These are phyloP conservation scores for Ustilago nuda DNA, from an alignment of 1,284 basidiomycete genomes.

Conservation along the genomic window DNA sequence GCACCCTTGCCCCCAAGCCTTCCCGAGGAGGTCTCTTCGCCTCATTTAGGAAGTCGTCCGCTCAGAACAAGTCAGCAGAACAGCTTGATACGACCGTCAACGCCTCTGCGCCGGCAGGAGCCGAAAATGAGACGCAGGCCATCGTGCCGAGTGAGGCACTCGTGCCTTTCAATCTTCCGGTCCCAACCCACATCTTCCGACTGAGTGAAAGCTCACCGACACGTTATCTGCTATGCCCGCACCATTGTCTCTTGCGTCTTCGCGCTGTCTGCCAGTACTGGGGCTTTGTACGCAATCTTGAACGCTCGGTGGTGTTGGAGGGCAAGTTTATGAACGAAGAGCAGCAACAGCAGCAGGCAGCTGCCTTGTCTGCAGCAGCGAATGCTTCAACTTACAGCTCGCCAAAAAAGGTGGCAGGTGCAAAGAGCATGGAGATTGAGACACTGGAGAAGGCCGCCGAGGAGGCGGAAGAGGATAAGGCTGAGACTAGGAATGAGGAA, in stretches of 20 bases:
- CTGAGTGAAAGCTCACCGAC: constrained; percentile 57
- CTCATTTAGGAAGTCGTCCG: constrained; percentile 40
- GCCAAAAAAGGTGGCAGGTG: constrained; percentile 15
- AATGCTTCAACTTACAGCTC: constrained; percentile 25
- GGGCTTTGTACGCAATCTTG: constrained; percentile 65
- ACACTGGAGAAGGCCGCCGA: constrained; percentile 39
- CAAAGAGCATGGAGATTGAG: constrained; percentile 31
- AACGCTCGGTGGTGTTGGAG: constrained; percentile 65
- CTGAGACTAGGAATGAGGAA: background rate
- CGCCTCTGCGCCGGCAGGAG: background rate
- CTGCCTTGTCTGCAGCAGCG: constrained; percentile 3
- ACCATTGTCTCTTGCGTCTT: constrained; percentile 63
- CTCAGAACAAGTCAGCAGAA: constrained; percentile 21
- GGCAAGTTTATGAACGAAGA: constrained; percentile 62
- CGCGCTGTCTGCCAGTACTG: constrained; percentile 65
- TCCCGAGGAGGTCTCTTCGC: constrained; percentile 51
- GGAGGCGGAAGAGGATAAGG: constrained; percentile 22
- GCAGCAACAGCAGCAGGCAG: constrained; percentile 5
- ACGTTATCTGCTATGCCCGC: constrained; percentile 65
- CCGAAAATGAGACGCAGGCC: constrained; percentile 14
- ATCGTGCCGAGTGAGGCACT: constrained; percentile 1
- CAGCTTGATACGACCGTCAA: constrained; percentile 6
- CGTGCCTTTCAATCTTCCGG: constrained; percentile 34
- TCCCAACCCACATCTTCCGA: constrained; percentile 68
- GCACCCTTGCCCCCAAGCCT: constrained; percentile 42